Evolutionary conservation across 345 rosid genomes (phyloP).

Genomic region (Kandelia obovata): DNA sequence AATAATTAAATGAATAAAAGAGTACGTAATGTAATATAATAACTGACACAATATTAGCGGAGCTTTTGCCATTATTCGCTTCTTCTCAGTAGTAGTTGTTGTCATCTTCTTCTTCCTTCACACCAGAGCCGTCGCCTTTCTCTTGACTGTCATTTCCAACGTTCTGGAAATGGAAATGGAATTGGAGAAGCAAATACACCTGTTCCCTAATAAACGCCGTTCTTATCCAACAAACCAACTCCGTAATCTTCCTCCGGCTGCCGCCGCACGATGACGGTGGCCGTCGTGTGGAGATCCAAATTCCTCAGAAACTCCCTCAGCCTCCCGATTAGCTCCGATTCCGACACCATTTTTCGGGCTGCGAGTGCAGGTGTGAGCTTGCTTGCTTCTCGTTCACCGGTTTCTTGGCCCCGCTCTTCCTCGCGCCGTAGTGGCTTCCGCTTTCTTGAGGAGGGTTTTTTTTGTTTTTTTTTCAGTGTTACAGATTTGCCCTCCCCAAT

Average conservation of each 20-base stretch:
- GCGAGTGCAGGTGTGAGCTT: no score
- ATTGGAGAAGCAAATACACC: conserved; percentile 39
- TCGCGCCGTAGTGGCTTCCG: no score
- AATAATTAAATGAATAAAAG: background rate
- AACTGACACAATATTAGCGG: conserved; percentile 32
- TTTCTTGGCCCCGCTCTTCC: background rate
- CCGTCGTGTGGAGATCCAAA: conserved; percentile 48
- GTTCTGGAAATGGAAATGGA: conserved; percentile 25
- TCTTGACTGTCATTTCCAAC: conserved; percentile 3
- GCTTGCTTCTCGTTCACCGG: conserved; percentile 17
- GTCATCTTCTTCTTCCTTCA: conserved; percentile 15
- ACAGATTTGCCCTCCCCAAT: no score
- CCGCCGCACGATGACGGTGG: conserved; percentile 40
- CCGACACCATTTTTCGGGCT: conserved; percentile 34
- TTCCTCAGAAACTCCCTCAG: conserved; percentile 32
- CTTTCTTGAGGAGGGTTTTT: no score
- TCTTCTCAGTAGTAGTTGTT: conserved; percentile 15
- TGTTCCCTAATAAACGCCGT: conserved; percentile 44
- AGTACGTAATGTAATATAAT: background rate
- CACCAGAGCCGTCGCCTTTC: conserved; percentile 11
- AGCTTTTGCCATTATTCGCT: conserved; percentile 17
- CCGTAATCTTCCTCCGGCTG: conserved; percentile 43
- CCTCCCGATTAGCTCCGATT: no score
- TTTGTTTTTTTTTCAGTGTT: no score
- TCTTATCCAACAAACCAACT: conserved; percentile 39